phyloP scores from a whole-genome alignment of 2,329 filamentous ascomycete genomes.

The Cryphonectria carpinicola region DNA sequence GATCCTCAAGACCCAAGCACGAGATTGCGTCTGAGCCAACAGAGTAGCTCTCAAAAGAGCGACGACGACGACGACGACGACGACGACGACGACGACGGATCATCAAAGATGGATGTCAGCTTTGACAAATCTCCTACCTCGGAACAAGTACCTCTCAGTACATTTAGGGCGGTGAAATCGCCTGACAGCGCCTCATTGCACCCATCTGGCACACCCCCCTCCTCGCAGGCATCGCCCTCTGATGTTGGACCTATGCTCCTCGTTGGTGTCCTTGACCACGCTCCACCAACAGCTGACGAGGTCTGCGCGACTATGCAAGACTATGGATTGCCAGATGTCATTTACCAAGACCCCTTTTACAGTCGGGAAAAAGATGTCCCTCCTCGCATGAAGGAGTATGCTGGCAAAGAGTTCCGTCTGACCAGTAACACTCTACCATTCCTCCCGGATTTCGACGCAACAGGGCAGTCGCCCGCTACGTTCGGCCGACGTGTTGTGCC shows the following conservation, averaged over 20 bases:
- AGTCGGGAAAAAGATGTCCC: conserved; percentile 84
- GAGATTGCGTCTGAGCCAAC: conserved; percentile 68
- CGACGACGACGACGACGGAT: conserved; percentile 34
- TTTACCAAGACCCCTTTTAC: conserved; percentile 88
- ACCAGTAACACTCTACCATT: conserved; percentile 76
- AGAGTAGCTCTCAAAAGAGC: conserved; percentile 57
- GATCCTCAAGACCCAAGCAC: conserved; percentile 70
- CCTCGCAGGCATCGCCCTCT: neutral
- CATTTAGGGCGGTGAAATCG: conserved; percentile 2
- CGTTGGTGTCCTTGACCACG: conserved; percentile 39
- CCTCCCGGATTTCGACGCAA: conserved; percentile 76
- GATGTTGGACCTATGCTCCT: neutral
- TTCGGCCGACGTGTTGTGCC: conserved; percentile 55
- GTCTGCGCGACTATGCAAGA: conserved; percentile 61
- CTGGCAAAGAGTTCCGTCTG: conserved; percentile 81
- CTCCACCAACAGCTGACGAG: conserved; percentile 43
- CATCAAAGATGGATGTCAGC: conserved; percentile 41
- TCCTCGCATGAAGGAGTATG: conserved; percentile 77
- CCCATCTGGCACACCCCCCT: neutral
- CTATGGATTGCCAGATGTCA: conserved; percentile 64
- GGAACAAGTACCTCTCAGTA: conserved; percentile 17
- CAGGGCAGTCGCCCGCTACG: conserved; percentile 58
- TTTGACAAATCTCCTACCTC: conserved; percentile 35
- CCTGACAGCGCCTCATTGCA: neutral
- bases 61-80: conserved; percentile 31